These are phyloP conservation scores for Huntiella decipiens DNA, from an alignment of 2,329 filamentous ascomycete species.

Conservation along the genomic window DNA sequence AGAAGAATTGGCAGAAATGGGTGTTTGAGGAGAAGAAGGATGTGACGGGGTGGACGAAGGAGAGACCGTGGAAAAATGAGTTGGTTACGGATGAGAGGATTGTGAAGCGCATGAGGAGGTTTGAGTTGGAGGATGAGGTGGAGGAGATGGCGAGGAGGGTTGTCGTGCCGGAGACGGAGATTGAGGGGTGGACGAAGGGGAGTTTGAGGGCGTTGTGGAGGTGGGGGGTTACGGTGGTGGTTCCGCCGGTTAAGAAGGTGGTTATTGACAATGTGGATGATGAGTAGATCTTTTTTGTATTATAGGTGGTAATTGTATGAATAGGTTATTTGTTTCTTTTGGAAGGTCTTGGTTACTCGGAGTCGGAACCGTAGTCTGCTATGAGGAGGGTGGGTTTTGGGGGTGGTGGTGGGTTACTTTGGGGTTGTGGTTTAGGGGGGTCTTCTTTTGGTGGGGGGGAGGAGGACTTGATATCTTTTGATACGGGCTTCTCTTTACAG, in stretches of 20 bases:
- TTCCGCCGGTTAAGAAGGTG: slow-evolving; percentile 22
- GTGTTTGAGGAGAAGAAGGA: slow-evolving; percentile 32
- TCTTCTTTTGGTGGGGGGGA: neutral
- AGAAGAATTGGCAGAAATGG: slow-evolving; percentile 71
- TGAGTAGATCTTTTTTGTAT: slow-evolving; percentile 14
- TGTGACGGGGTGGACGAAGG: slow-evolving; percentile 23
- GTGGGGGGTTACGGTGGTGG: slow-evolving; percentile 27
- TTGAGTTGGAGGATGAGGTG: slow-evolving; percentile 49
- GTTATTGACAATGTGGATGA: slow-evolving; percentile 22
- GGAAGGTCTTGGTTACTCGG: neutral
- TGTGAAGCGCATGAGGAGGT: slow-evolving; percentile 59
- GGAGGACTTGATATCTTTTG: neutral
- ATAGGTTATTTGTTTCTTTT: slow-evolving; percentile 2
- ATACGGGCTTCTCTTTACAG: neutral
- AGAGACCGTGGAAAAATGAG: slow-evolving; percentile 57
- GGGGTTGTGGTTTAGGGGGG: too few species aligned
- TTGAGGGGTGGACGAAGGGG: slow-evolving; percentile 51
- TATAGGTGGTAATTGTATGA: slow-evolving; percentile 10
- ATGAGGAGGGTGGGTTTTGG: slow-evolving; percentile 19
- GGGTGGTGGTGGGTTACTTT: neutral
- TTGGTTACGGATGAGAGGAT: slow-evolving; percentile 63
- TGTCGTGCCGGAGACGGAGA: slow-evolving; percentile 44
- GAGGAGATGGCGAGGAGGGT: slow-evolving; percentile 47
- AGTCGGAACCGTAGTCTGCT: slow-evolving; percentile 35
- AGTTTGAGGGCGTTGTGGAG: slow-evolving; percentile 32